Evolutionary conservation across 2,329 filamentous ascomycete species (phyloP).

Genomic region (Microthyrium microscopicum): DNA sequence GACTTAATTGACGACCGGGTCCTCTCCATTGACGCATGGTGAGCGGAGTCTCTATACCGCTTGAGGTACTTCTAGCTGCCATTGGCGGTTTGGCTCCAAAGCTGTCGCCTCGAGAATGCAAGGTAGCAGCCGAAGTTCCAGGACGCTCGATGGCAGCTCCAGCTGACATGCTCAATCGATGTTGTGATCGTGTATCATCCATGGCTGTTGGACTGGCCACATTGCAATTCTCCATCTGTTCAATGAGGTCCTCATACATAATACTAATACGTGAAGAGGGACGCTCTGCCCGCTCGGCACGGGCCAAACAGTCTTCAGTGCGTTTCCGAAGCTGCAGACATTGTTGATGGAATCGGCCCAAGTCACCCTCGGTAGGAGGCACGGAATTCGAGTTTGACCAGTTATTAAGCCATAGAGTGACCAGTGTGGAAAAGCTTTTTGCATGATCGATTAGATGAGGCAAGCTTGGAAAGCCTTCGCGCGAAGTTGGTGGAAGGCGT

Average conservation of each 20-base stretch:
- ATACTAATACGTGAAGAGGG: conserved; percentile 30
- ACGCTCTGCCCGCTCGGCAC: conserved; percentile 35
- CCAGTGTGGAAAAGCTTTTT: conserved; percentile 66
- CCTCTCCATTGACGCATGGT: too few species aligned
- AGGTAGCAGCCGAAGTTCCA: too few species aligned
- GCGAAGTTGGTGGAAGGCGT: conserved; percentile 60
- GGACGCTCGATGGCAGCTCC: too few species aligned
- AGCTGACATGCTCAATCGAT: neutral
- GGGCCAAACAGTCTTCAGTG: conserved; percentile 32
- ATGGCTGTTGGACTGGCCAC: too few species aligned
- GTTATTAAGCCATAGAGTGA: conserved; percentile 61
- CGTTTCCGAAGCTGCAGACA: conserved; percentile 30
- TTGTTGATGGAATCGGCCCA: conserved; percentile 31
- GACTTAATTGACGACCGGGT: too few species aligned
- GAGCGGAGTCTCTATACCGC: too few species aligned
- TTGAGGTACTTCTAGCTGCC: too few species aligned
- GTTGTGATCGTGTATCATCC: too few species aligned
- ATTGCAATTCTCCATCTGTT: conserved; percentile 2
- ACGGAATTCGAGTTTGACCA: conserved; percentile 20
- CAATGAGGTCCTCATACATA: conserved; percentile 32
- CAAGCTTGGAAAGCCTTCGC: conserved; percentile 83
- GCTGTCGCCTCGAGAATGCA: too few species aligned
- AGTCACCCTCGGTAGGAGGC: conserved; percentile 27
- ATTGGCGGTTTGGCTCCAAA: too few species aligned
- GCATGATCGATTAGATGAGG: conserved; percentile 87